A percentile compares a stretch with the other conserved stretches of the same genome.
phyloP scores from a whole-genome alignment of 345 rosid genomes.

The Capsella bursapastoris region DNA sequence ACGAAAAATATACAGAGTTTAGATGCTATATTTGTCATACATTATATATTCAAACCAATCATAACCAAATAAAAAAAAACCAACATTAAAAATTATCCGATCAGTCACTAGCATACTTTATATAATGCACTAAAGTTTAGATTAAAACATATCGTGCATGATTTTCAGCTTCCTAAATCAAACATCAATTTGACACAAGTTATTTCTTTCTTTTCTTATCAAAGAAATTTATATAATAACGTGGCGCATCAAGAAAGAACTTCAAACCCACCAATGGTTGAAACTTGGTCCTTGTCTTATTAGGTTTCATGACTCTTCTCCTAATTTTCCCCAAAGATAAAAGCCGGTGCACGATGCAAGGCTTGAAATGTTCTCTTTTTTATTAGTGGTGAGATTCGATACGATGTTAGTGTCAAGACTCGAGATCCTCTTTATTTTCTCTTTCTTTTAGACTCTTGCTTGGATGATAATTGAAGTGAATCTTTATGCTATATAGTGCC shows the following conservation, averaged over 20 bases:
- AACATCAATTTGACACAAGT: conserved; percentile 11
- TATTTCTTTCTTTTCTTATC: background rate
- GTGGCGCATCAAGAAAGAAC: conserved; percentile 31
- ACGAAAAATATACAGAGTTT: background rate
- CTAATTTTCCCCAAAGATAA: conserved; percentile 1
- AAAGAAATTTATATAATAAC: background rate
- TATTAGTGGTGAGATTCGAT: conserved; percentile 37
- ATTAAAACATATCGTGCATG: too few relatives aligned
- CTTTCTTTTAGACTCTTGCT: conserved; percentile 25
- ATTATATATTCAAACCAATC: too few relatives aligned
- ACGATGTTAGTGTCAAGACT: conserved; percentile 40
- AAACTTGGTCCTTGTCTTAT: conserved; percentile 37
- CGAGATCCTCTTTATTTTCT: conserved; percentile 28
- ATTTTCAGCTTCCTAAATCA: conserved; percentile 1
- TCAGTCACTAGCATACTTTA: too few relatives aligned
- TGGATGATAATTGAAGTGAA: conserved; percentile 44
- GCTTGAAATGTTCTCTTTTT: conserved; percentile 33
- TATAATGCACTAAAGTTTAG: too few relatives aligned
- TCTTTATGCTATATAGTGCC: conserved; percentile 45
- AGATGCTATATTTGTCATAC: background rate
- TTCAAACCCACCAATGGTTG: conserved; percentile 26
- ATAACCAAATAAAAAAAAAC: too few relatives aligned
- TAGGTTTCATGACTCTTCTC: conserved; percentile 36
- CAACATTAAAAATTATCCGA: too few relatives aligned
- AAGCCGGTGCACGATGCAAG: conserved; percentile 45